phyloP scores from a whole-genome alignment of 1,139 yeast genomes.

The Kurtzmaniella quercitrusa region DNA sequence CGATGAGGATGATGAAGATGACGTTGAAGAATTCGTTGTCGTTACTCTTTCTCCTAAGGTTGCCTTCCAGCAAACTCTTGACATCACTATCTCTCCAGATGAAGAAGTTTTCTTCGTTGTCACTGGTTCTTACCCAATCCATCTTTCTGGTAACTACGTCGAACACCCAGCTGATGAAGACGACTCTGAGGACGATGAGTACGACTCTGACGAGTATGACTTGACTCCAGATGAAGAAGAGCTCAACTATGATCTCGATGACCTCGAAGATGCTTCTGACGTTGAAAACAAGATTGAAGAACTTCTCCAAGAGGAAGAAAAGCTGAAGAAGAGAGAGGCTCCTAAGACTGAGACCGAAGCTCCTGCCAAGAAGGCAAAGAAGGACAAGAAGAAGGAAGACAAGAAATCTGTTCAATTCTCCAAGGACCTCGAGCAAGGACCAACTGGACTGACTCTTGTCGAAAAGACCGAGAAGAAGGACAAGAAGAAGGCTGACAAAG shows the following conservation, averaged over 20 bases:
- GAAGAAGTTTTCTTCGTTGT: constrained; percentile 94
- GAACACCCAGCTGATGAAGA: constrained; percentile 84
- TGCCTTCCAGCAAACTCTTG: constrained; percentile 87
- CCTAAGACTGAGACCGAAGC: constrained; percentile 13
- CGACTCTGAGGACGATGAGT: constrained; percentile 46
- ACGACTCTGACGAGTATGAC: constrained; percentile 74
- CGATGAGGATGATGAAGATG: constrained; percentile 51
- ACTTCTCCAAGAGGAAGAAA: constrained; percentile 54
- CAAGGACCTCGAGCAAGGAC: constrained; percentile 91
- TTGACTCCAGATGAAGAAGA: constrained; percentile 93
- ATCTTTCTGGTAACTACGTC: constrained; percentile 91
- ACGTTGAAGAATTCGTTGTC: constrained; percentile 70
- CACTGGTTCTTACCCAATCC: constrained; percentile 91
- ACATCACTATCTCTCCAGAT: constrained; percentile 85
- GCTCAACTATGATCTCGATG: constrained; percentile 56
- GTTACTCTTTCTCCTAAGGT: constrained; percentile 87
- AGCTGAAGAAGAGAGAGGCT: constrained; percentile 20
- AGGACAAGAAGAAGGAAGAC: constrained; percentile 40
- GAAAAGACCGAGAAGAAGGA: constrained; percentile 25
- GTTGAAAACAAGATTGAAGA: constrained; percentile 55
- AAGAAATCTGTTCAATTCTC: constrained; percentile 81
- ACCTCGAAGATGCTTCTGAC: constrained; percentile 56
- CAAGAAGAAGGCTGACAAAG: constrained; percentile 14
- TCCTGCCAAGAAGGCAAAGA: constrained; percentile 39
- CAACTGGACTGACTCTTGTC: constrained; percentile 53